Evolutionary conservation across 2,329 filamentous ascomycete genomes (phyloP).

Genomic region (Aquanectria penicillioides): DNA sequence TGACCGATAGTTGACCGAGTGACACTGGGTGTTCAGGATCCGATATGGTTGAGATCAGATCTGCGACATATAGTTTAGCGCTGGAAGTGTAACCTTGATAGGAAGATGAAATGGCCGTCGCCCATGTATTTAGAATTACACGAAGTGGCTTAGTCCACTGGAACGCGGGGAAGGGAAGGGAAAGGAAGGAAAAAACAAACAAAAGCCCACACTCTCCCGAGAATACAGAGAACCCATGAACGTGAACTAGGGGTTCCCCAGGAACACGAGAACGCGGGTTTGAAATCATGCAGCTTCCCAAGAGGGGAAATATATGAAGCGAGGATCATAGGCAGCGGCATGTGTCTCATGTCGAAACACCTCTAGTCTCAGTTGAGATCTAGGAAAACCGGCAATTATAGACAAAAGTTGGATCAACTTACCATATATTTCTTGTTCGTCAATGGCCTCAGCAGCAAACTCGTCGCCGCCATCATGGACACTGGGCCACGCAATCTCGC

Average conservation of each 20-base stretch:
- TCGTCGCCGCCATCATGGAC: slow-evolving; percentile 62
- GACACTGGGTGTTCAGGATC: slow-evolving; percentile 97
- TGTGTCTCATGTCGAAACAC: neutral
- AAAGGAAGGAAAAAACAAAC: no score
- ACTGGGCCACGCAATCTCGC: slow-evolving; percentile 47
- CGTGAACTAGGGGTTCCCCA: neutral
- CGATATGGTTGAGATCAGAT: slow-evolving; percentile 93
- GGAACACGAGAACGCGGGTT: neutral
- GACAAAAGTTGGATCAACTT: no score
- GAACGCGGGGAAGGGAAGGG: no score
- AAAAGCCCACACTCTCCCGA: no score
- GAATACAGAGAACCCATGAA: no score
- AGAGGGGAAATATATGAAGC: slow-evolving; percentile 8
- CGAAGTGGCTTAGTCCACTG: no score
- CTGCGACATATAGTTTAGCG: slow-evolving; percentile 55
- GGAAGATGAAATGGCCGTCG: no score
- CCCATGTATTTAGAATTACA: no score
- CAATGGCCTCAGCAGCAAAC: slow-evolving; percentile 81
- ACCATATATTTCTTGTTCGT: slow-evolving; percentile 98
- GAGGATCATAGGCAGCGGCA: neutral
- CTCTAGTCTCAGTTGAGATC: neutral
- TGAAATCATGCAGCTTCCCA: slow-evolving; percentile 1
- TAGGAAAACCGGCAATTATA: neutral
- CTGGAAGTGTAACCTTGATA: no score
- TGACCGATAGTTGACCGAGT: slow-evolving; percentile 90